Evolutionary conservation across 495 filamentous ascomycete genomes (phyloP), one percentile per base, ranked within the genome.

Genomic region (Hypoxylon trugodes): DNA sequence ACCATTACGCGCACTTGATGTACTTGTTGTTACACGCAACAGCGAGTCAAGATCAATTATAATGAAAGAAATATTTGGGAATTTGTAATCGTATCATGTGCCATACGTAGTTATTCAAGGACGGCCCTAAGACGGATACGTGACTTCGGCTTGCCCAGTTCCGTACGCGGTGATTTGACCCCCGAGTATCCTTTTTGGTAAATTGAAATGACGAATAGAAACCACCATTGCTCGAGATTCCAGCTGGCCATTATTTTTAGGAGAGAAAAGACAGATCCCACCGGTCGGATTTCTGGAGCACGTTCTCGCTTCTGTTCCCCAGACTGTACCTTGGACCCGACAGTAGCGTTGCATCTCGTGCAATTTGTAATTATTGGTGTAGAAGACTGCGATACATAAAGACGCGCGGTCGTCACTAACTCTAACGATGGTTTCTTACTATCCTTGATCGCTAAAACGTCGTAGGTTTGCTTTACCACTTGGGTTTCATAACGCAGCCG

Each of bases 131-230:
- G 63, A 61, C 57, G 10, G 28, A 61, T 66, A 47, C 16, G 51
- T 61, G 37, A 61, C 56, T 61, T 61, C 63, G 63, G 63, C 41
- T 61, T 61, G 40, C 38, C 63, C 30, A 42, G 43, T 42, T 48
- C 63, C 63, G 63, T 33, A 51, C 51, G 32, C 63, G 63, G 63
- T 28, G 40, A 47, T 57, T 66, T 56, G 57, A n/a, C 37, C 57
- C 61, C 63, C 63, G 63, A 15, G 19, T 13, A 10, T 57, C 57
- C 38, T 24, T n/a, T 66, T 61, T 53, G 7, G 56, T 52, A 42
- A 46, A 38, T 6, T 8, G 42, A 32, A 45, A 30, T 22, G 43
- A 56, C 50, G 46, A 66, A 57, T 66, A 41, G 18, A 10, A 61
- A 45, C 32, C 45, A 52, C 38, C 32, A 35, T n/a, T n/a, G n/a